Evolutionary conservation across 1,139 yeast genomes (phyloP), one percentile per base, ranked within the genome.

Genomic region (Pichia sp.): DNA sequence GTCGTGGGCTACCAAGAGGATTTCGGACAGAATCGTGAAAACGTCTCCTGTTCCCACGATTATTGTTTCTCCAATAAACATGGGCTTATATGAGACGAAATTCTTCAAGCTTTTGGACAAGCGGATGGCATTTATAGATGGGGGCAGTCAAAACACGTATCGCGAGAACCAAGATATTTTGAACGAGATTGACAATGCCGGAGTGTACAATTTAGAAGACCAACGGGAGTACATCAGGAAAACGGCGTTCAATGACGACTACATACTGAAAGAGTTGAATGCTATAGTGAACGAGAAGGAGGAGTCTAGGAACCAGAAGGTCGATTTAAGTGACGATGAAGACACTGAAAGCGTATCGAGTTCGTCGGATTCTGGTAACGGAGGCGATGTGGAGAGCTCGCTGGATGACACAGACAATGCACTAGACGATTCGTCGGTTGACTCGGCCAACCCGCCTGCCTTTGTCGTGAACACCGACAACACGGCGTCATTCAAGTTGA

Each of bases 21-120:
- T 87, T 49, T 79, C 84, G 34, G 92, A 86, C 65, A 71, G 85
- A 52, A 70, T 86, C 51, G 85, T 84, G 41, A 81, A 80, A 58
- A 75, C 77, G 58, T 84, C 79, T 62, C 85, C 88, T 1, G 74
- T 85, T 15, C 93, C 95, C 0, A 79, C 84, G 6, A 75, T 85
- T 31, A 77, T 85, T 40, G 85, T 82, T 0, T 90, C 93, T 0
- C 84, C 88, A 1, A 73, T 76, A 60, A 83, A 85, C 60, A 78
- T 85, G 82, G 74, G 70, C 54, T 65, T 71, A 16, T 84, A 82
- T 67, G 90, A 85, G 64, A 57, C 65, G 6, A 64, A 69, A 30
- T 57, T 77, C 47, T 70, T 69, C 45, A 57, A 57, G 29, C 58
- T 60, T 73, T 5, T 68, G 70, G 59, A 79, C 75, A 57, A 76